Percentiles rank a stretch among this genome's conserved stretches.
Conservation (phyloP, 495 filamentous ascomycete species). For the Aspergillus coremiiformis region DNA sequence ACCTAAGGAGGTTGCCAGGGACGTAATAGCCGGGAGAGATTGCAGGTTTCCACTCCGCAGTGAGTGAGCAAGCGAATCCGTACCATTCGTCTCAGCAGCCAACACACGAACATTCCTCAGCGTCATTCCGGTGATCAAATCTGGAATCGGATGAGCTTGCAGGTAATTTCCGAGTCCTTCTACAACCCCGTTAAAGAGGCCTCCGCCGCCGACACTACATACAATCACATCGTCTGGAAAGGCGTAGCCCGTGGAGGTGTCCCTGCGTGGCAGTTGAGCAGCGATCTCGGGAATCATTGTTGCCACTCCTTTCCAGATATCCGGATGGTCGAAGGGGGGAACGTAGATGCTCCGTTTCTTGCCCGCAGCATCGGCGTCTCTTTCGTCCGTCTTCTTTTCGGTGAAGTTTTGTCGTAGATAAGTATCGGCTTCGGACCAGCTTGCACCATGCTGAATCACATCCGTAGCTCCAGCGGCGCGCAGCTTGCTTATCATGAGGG, state of each 20-base stretch:
- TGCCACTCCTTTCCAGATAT: slow-evolving; percentile 68
- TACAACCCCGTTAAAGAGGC: slow-evolving; percentile 70
- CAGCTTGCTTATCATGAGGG: slow-evolving; percentile 66
- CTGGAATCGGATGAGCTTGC: slow-evolving; percentile 3
- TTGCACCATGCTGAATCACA: slow-evolving; percentile 63
- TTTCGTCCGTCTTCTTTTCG: slow-evolving; percentile 18
- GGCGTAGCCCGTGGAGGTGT: slow-evolving; percentile 5
- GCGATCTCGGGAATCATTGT: slow-evolving; percentile 67
- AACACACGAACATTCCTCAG: slow-evolving; percentile 46
- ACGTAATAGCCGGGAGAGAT: slow-evolving; percentile 64
- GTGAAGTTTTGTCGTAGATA: slow-evolving; percentile 56
- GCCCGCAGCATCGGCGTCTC: slow-evolving; percentile 35
- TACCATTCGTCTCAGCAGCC: slow-evolving; percentile 72
- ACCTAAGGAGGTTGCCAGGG: slow-evolving; percentile 68
- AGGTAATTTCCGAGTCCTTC: slow-evolving; percentile 51
- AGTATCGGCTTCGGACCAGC: slow-evolving; percentile 71
- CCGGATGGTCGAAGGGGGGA: slow-evolving; percentile 71
- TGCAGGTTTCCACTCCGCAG: slow-evolving; percentile 49
- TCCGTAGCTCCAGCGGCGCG: slow-evolving; percentile 52
- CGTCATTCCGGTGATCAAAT: not conserved
- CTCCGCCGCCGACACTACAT: slow-evolving; percentile 82
- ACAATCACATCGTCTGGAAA: slow-evolving; percentile 57
- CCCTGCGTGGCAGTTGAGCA: slow-evolving; percentile 39
- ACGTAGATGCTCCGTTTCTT: slow-evolving; percentile 53
- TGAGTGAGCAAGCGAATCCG: slow-evolving; percentile 56